Conservation (phyloP, 495 filamentous ascomycete species). For the Daldinia grandis region DNA sequence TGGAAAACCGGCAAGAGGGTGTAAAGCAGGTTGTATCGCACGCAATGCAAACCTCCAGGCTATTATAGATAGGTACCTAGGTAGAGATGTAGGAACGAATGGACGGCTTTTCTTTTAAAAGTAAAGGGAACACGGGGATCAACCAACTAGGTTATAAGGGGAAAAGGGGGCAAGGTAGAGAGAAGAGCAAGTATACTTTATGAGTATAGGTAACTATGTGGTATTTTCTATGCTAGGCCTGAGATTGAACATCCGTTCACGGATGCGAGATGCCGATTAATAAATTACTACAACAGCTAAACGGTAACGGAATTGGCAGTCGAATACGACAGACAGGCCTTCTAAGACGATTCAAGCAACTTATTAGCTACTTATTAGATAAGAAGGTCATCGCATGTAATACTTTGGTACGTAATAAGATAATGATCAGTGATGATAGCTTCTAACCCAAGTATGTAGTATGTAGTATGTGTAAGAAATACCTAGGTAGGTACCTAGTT, state of each 20-base stretch:
- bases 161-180: background rate
- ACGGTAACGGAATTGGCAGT: background rate
- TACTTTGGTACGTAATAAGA: constrained; percentile 33
- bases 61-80: too few species aligned
- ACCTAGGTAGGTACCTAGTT: background rate
- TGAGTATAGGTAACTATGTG: background rate
- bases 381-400: constrained; percentile 10
- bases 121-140: background rate
- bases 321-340: constrained; percentile 1
- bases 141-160: too few species aligned
- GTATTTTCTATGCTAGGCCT: background rate
- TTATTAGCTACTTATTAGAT: constrained; percentile 7
- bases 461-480: background rate
- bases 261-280: constrained; percentile 6
- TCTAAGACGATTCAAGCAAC: constrained; percentile 7
- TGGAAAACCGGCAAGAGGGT: background rate
- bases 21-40: background rate
- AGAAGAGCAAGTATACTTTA: background rate
- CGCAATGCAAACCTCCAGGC: background rate
- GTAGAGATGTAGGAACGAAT: background rate
- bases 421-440: constrained; percentile 26
- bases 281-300: constrained; percentile 14
- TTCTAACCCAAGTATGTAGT: background rate
- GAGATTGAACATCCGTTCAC: constrained; percentile 8
- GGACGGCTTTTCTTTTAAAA: background rate